phyloP scores from a whole-genome alignment of 441 rosid genomes.

The Corymbia calophylla region DNA sequence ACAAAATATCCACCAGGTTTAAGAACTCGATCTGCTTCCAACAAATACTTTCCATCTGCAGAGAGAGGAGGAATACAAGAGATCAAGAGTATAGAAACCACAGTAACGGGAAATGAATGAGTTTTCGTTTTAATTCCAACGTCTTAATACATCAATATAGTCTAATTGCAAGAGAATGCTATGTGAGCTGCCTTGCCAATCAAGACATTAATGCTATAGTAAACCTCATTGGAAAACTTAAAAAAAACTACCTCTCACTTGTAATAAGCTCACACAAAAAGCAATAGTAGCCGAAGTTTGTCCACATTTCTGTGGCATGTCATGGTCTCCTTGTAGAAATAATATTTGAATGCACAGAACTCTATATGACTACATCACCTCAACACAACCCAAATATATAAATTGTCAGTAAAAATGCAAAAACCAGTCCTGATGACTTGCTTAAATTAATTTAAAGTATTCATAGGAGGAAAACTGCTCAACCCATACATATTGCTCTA shows the following conservation, averaged over 20 bases:
- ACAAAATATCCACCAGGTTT: slow-evolving; percentile 12
- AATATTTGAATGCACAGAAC: background rate
- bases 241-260: background rate
- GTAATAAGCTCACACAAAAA: background rate
- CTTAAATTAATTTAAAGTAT: background rate
- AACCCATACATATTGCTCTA: background rate
- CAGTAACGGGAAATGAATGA: background rate
- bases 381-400: background rate
- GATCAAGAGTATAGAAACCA: background rate
- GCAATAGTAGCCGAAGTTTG: background rate
- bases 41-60: slow-evolving; percentile 8
- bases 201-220: background rate
- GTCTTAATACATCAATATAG: background rate
- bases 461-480: background rate
- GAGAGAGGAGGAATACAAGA: background rate
- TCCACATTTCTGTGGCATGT: background rate
- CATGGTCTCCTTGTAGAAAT: background rate
- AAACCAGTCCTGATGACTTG: background rate
- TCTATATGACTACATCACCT: background rate
- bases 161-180: background rate
- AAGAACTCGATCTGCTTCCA: slow-evolving; percentile 12
- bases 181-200: background rate
- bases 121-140: background rate
- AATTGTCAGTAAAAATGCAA: background rate
- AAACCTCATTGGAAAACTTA: background rate